Base-by-base conservation (phyloP, 495 filamentous ascomycete species). In the Aspergillus olivimuriae region DNA sequence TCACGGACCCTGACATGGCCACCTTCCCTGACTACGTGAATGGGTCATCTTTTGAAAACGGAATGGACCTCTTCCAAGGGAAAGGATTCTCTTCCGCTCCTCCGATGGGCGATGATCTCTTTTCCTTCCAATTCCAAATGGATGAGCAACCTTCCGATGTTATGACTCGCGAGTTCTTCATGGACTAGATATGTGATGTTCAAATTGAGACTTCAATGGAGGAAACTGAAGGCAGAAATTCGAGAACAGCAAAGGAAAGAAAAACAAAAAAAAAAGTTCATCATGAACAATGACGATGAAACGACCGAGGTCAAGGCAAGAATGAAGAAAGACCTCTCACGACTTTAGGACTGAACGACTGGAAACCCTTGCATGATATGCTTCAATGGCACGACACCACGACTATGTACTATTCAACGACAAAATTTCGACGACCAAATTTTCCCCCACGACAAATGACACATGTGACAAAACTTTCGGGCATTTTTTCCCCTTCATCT, bases 21-120 rank as follows among this genome's bases (percentile, higher is more conserved):
- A 39, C 52, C 14, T 69, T 66, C 43, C 59, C 65, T 7, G 58
- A 60, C 18, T 61, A 63, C 31, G 50, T 62, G 18, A 63, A 65
- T 33, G 23, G 53, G 1, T 50, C 61, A 9, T 50, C 60, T 9
- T 66, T 73, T 21, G 58, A 50, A 11, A 43, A 41, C 23, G 50
- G 55, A 18, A 56, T 69, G 39, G 64, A 66, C 19, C 47, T 68
- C 9, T 70, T 68, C 40, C 56, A 53, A 6, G 57, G 55, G 7
- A 73, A 73, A 56, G 36, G 47, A 8, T 65, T 63, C 49, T 50
- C 61, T 3, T 50, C 59, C 6, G 54, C 54, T 12, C 26, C 50
- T 17, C 16, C 52, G 15, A 54, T 66, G 23, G 55, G 63, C 22
- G 67, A 62, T 20, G 62, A 73, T 26, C 54, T 67, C 35, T 66